Percentiles rank a stretch among this genome's conserved stretches.
Evolutionary conservation across 2,329 filamentous ascomycete species (phyloP).

Genomic region (Aspergillus tamarii): DNA sequence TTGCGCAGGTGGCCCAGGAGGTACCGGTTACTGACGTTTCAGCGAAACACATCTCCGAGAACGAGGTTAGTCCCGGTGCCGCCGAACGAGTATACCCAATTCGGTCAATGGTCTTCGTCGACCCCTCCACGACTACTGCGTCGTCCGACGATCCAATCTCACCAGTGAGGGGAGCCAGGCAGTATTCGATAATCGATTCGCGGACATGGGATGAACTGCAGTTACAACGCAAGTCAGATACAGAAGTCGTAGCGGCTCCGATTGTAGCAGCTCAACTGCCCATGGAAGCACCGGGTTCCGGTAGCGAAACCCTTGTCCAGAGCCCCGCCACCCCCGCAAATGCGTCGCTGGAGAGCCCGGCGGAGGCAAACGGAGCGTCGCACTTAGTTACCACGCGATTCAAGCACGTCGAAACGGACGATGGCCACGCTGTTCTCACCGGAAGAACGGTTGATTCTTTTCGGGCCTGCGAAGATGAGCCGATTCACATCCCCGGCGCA

Average conservation of each 20-base stretch:
- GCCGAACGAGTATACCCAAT: conserved; percentile 77
- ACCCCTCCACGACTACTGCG: conserved; percentile 53
- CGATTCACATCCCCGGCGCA: conserved; percentile 81
- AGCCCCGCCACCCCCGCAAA: conserved; percentile 1
- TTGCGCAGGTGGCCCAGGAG: not conserved
- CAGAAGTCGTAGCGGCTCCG: conserved; percentile 1
- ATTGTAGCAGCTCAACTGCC: not conserved
- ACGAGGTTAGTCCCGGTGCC: conserved; percentile 22
- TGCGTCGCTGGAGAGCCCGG: not conserved
- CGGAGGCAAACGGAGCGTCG: conserved; percentile 39
- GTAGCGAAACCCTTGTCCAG: not conserved
- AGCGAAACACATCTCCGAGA: not conserved
- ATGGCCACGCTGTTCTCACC: conserved; percentile 81
- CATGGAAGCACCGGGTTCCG: not conserved
- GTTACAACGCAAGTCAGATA: not conserved
- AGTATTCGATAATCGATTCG: conserved; percentile 34
- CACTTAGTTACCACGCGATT: conserved; percentile 72
- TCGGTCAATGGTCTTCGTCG: conserved; percentile 74
- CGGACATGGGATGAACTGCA: conserved; percentile 28
- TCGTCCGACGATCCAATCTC: conserved; percentile 21
- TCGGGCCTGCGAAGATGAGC: conserved; percentile 86
- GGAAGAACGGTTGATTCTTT: conserved; percentile 72
- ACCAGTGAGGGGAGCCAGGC: conserved; percentile 26
- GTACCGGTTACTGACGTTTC: not conserved
- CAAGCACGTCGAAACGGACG: conserved; percentile 74